Evolutionary conservation across 495 filamentous ascomycete genomes (phyloP), one percentile per base, ranked within the genome.

Genomic region (Jackrogersella minutella): DNA sequence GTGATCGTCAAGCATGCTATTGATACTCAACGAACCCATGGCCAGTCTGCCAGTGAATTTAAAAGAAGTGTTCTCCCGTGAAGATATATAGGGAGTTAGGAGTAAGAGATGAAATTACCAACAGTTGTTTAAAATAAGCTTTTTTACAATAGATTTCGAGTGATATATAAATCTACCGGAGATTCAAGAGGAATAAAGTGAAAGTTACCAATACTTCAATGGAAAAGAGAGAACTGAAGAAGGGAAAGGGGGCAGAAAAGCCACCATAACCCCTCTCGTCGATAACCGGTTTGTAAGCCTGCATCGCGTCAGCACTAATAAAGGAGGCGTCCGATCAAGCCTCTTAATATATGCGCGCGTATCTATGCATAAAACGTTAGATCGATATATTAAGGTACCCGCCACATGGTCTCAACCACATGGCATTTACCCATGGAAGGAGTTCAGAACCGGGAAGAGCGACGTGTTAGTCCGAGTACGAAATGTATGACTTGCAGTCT

Each of bases 341-440:
- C 31, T 52, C 16, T 52, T 34, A 52, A 34, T 33, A 52, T 34
- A 36, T 37, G n/a, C 17, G 17, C 19, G 28, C 30, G 14, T 24
- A 34, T 21, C 13, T 8, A 19, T 51, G 11, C 46, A 19, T 16
- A 1, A 10, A 26, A 1, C 24, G 26, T 49, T 39, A 39, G 52
- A 30, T 31, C 17, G 3, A 30, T 34, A 21, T 28, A 51, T 26
- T 21, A 10, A 31, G 34, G 11, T 58, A n/a, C 52, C 44, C 34
- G 55, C 33, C 63, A 49, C 55, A 54, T 59, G 30, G 54, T 2
- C 49, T 49, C 39, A 7, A 59, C 5, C 37, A 55, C 39, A 66
- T 59, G 39, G 47, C 44, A 37, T 41, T 33, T n/a, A 33, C 2
- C 26, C 46, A 9, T 31, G 47, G 13, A 47, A 46, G 5, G 37